Conservation (phyloP, 1,284 basidiomycete species). For the Wallemia hederae region DNA sequence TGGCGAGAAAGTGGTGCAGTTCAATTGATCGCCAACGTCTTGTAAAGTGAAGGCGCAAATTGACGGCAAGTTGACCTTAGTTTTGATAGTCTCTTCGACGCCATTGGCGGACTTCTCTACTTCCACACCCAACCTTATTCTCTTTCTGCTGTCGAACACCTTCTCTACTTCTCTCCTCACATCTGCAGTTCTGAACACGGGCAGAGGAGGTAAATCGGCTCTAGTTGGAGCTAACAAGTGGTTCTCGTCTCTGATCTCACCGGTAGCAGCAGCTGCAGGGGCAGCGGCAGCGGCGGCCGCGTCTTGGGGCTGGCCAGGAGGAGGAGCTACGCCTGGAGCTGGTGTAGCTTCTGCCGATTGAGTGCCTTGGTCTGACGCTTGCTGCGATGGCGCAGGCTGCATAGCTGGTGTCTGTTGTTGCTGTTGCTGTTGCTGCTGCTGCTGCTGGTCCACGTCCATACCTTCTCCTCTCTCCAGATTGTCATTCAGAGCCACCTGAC, state of each 20-base stretch:
- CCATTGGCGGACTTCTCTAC: slow-evolving; percentile 8
- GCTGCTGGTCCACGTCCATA: slow-evolving; percentile 6
- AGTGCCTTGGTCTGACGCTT: background rate
- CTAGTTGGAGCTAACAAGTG: slow-evolving; percentile 26
- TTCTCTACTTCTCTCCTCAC: slow-evolving; percentile 71
- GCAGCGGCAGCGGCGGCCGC: background rate
- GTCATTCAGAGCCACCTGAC: slow-evolving; percentile 22
- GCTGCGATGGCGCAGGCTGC: slow-evolving; percentile 1
- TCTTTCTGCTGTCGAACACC: slow-evolving; percentile 63
- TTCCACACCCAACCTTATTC: slow-evolving; percentile 43
- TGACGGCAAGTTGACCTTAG: slow-evolving; percentile 37
- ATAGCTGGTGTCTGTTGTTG: slow-evolving; percentile 5
- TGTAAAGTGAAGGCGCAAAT: slow-evolving; percentile 78
- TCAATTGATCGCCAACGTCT: slow-evolving; percentile 71
- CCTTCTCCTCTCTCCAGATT: slow-evolving; percentile 5
- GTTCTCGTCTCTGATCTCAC: background rate
- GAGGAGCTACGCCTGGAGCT: background rate
- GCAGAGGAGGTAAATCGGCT: slow-evolving; percentile 45
- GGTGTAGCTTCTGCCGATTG: background rate
- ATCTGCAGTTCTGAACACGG: slow-evolving; percentile 60
- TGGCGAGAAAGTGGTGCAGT: slow-evolving; percentile 62
- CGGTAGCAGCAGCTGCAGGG: slow-evolving; percentile 2
- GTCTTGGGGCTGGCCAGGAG: background rate
- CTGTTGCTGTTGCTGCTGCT: slow-evolving; percentile 3
- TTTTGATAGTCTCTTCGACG: slow-evolving; percentile 25